A percentile compares a stretch with the other conserved stretches of the same genome.
Conservation (phyloP, 805 yeast genomes). For the Komagataella ulmi region DNA sequence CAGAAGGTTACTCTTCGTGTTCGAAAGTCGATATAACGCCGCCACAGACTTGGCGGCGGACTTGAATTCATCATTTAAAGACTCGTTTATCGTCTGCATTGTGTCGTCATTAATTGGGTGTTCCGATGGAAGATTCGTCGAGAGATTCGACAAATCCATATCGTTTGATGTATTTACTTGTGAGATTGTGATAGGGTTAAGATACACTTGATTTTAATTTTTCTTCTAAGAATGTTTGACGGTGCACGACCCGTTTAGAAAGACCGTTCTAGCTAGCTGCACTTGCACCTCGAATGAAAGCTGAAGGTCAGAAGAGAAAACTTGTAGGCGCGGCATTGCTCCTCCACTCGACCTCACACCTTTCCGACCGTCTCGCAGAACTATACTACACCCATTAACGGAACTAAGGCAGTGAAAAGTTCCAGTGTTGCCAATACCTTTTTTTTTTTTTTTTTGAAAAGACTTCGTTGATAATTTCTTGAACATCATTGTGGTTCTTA, state of each 20-base stretch:
- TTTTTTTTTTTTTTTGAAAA: no score
- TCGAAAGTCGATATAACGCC: slow-evolving; percentile 48
- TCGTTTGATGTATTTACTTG: slow-evolving; percentile 1
- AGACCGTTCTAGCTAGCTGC: background rate
- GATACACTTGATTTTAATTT: background rate
- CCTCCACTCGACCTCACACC: background rate
- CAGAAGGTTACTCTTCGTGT: slow-evolving; percentile 31
- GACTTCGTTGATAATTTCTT: background rate
- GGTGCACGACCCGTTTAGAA: background rate
- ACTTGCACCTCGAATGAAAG: no score
- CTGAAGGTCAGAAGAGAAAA: background rate
- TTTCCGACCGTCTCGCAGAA: background rate
- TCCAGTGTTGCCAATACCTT: background rate
- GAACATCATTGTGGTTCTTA: background rate
- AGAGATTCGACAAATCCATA: slow-evolving; percentile 55
- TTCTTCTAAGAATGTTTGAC: slow-evolving; percentile 1
- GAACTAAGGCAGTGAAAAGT: background rate
- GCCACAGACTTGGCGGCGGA: slow-evolving; percentile 64
- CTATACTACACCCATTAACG: background rate
- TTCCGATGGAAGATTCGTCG: slow-evolving; percentile 40
- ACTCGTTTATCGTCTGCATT: slow-evolving; percentile 33
- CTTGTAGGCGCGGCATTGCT: background rate
- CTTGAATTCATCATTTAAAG: slow-evolving; percentile 50
- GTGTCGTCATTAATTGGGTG: slow-evolving; percentile 32
- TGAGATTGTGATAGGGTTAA: background rate